phyloP scores from a whole-genome alignment of 768 basidiomycete species.

The Psilocybe sp. region DNA sequence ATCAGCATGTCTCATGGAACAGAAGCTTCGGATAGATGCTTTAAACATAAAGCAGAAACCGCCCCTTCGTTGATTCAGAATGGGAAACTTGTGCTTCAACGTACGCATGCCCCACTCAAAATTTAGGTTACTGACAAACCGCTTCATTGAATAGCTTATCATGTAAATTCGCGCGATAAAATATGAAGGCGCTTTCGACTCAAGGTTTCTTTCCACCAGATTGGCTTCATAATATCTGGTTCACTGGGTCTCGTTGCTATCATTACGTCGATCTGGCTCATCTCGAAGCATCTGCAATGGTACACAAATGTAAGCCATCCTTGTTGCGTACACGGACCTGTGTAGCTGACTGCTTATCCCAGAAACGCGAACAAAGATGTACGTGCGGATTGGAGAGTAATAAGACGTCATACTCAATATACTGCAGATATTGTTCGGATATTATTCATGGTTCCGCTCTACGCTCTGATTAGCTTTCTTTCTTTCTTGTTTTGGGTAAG shows the following conservation, averaged over 20 bases:
- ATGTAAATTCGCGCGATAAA: slow-evolving; percentile 34
- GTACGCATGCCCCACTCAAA: slow-evolving; percentile 29
- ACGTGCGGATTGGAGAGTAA: slow-evolving; percentile 10
- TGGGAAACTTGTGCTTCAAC: slow-evolving; percentile 59
- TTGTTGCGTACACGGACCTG: not conserved
- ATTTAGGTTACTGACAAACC: slow-evolving; percentile 1
- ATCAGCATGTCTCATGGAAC: slow-evolving; percentile 15
- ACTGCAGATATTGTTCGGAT: slow-evolving; percentile 65
- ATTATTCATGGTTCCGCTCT: slow-evolving; percentile 77
- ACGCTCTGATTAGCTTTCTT: slow-evolving; percentile 62
- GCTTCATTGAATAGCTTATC: slow-evolving; percentile 40
- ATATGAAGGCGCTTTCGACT: not conserved
- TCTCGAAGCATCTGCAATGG: slow-evolving; percentile 67
- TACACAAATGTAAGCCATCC: slow-evolving; percentile 58
- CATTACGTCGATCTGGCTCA: slow-evolving; percentile 67
- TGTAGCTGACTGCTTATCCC: not conserved
- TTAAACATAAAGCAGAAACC: slow-evolving; percentile 38
- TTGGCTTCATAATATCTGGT: slow-evolving; percentile 69
- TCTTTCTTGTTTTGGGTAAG: slow-evolving; percentile 73
- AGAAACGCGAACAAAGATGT: slow-evolving; percentile 76
- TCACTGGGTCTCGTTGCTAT: slow-evolving; percentile 56
- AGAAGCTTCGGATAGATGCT: slow-evolving; percentile 22
- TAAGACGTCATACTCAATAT: not conserved
- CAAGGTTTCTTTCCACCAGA: slow-evolving; percentile 29
- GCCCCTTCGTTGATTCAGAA: slow-evolving; percentile 60